Evolutionary conservation across 345 rosid species (phyloP).

Genomic region (Brassica nigra): DNA sequence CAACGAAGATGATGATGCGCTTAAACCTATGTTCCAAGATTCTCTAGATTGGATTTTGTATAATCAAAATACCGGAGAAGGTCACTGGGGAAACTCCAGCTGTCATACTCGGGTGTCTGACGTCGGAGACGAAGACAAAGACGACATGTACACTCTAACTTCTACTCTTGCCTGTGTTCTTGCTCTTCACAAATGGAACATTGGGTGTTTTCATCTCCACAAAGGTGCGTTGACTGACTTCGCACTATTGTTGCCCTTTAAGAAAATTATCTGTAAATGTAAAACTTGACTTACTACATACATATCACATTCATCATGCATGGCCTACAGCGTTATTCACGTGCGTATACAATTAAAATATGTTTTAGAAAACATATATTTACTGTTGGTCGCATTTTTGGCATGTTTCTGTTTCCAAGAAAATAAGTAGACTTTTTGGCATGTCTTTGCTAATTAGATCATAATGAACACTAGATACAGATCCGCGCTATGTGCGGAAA

Average conservation of each 20-base stretch:
- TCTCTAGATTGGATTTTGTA: conserved; percentile 62
- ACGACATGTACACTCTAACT: conserved; percentile 38
- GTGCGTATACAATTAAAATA: background rate
- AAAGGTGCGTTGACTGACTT: conserved; percentile 48
- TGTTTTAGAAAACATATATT: background rate
- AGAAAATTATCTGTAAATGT: background rate
- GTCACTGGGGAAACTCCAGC: conserved; percentile 57
- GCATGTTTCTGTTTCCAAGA: background rate
- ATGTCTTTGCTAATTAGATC: background rate
- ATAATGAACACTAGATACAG: background rate
- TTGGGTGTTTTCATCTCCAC: conserved; percentile 20
- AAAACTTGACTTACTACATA: background rate
- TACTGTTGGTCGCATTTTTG: background rate
- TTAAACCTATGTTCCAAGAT: conserved; percentile 53
- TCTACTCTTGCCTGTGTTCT: conserved; percentile 57
- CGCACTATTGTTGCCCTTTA: background rate
- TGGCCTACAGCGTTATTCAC: conserved; percentile 16
- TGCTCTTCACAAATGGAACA: conserved; percentile 57
- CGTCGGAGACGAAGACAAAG: conserved; percentile 30
- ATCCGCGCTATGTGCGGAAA: too few relatives aligned
- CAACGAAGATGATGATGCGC: conserved; percentile 17
- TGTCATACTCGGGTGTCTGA: conserved; percentile 28
- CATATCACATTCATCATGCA: conserved; percentile 3
- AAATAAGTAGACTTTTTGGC: background rate
- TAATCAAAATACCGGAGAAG: conserved; percentile 50